Percentiles rank a stretch among this genome's conserved stretches.
Evolutionary conservation across 169 alveolate species (phyloP).

Genomic region (Eimeria acervulina): DNA sequence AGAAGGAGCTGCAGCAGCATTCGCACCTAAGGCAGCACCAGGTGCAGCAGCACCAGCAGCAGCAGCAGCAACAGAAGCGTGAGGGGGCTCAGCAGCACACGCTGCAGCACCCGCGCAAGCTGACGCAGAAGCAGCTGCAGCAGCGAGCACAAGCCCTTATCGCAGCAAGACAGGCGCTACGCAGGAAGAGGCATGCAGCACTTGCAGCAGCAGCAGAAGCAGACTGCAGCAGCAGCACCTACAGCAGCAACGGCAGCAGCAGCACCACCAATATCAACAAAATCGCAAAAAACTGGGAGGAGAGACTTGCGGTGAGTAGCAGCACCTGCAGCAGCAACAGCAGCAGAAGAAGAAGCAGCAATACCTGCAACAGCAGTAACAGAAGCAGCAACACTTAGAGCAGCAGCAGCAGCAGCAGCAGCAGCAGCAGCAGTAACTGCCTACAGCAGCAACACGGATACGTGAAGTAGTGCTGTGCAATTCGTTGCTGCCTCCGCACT

Average conservation of each 20-base stretch:
- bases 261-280: slow-evolving; percentile 24
- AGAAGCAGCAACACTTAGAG: background rate
- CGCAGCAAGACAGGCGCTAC: slow-evolving; percentile 8
- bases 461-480: background rate
- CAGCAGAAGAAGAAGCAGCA: no score
- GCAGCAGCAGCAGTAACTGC: background rate
- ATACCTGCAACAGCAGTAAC: background rate
- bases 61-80: slow-evolving; percentile 44
- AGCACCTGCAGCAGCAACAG: background rate
- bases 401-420: background rate
- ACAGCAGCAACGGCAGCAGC: slow-evolving; percentile 39
- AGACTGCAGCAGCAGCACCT: background rate
- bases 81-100: background rate
- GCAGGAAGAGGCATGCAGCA: slow-evolving; percentile 40
- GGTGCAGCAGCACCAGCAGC: background rate
- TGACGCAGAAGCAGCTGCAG: slow-evolving; percentile 52
- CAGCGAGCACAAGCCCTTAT: slow-evolving; percentile 30
- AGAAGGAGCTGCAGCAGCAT: slow-evolving; percentile 50
- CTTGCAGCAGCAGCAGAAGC: background rate
- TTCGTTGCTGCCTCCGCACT: background rate
- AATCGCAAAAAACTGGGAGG: slow-evolving; percentile 37
- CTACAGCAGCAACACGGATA: background rate
- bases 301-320: slow-evolving; percentile 54
- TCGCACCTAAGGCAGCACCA: slow-evolving; percentile 1
- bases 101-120: slow-evolving; percentile 53